A percentile compares a stretch with the other conserved stretches of the same genome.
Conservation (phyloP, 2,329 filamentous ascomycete genomes). For the Phialophora macrospora region DNA sequence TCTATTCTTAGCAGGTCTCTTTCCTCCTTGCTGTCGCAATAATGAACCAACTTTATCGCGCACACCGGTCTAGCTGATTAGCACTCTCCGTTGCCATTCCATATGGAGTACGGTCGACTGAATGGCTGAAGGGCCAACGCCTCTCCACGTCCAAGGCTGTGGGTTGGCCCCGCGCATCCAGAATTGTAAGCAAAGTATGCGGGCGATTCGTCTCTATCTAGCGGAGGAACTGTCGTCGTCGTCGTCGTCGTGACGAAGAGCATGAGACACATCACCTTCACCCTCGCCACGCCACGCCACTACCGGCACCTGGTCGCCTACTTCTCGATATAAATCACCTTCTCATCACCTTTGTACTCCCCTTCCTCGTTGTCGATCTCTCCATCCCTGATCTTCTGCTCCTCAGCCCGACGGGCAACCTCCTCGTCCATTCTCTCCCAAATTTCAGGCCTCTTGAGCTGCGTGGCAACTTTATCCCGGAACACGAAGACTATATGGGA, state of each 20-base stretch:
- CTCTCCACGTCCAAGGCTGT: too few relatives aligned
- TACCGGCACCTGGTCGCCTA: not conserved
- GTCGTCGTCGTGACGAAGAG: not conserved
- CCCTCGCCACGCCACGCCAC: not conserved
- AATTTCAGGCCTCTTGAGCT: slow-evolving; percentile 32
- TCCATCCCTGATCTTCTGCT: slow-evolving; percentile 28
- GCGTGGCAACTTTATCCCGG: slow-evolving; percentile 35
- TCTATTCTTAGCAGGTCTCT: not conserved
- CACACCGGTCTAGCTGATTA: too few relatives aligned
- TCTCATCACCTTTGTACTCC: slow-evolving; percentile 16
- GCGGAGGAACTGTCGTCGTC: not conserved
- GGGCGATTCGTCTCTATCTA: not conserved
- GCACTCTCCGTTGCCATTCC: too few relatives aligned
- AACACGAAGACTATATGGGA: slow-evolving; percentile 27
- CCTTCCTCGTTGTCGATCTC: slow-evolving; percentile 15
- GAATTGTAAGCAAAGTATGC: too few relatives aligned
- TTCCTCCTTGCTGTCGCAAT: too few relatives aligned
- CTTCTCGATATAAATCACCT: slow-evolving; percentile 29
- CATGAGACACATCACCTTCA: not conserved
- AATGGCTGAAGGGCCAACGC: too few relatives aligned
- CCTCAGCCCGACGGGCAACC: slow-evolving; percentile 23
- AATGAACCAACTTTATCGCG: too few relatives aligned
- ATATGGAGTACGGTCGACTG: too few relatives aligned
- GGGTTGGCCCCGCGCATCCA: too few relatives aligned
- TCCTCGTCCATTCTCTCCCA: slow-evolving; percentile 32